phyloP scores from a whole-genome alignment of 2,329 filamentous ascomycete genomes.

The Ophiostoma sp. region DNA sequence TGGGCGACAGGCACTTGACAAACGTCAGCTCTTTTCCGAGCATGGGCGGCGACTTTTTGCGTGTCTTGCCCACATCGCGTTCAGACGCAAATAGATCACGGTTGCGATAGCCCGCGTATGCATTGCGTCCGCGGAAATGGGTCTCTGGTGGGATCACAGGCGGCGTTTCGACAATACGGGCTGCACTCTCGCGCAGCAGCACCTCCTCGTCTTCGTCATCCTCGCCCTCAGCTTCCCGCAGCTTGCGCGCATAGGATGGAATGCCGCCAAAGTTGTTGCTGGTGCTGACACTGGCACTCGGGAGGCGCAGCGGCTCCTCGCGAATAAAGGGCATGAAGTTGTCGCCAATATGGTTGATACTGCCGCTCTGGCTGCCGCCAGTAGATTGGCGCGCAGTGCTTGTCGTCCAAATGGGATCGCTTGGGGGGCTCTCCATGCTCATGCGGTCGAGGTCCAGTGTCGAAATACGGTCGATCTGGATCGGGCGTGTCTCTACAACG shows the following conservation, averaged over 20 bases:
- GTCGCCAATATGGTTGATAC: constrained; percentile 32
- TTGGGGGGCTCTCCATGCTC: constrained; percentile 35
- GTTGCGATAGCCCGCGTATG: constrained; percentile 41
- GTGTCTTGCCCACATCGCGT: constrained; percentile 45
- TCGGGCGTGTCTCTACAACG: not conserved
- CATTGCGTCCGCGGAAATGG: constrained; percentile 39
- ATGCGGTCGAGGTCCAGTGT: constrained; percentile 34
- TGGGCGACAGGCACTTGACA: constrained; percentile 74
- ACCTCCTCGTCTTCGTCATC: constrained; percentile 27
- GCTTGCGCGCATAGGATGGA: constrained; percentile 23
- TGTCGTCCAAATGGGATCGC: constrained; percentile 35
- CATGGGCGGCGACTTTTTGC: constrained; percentile 68
- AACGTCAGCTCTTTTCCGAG: constrained; percentile 76
- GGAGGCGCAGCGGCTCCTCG: constrained; percentile 28
- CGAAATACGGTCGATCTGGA: constrained; percentile 37
- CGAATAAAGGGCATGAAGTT: constrained; percentile 32
- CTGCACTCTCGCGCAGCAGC: constrained; percentile 17
- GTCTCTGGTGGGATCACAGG: constrained; percentile 35
- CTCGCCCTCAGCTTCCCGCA: constrained; percentile 25
- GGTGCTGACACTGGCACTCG: not conserved
- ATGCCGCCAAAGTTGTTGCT: not conserved
- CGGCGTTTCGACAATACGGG: not conserved
- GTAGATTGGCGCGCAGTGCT: constrained; percentile 26
- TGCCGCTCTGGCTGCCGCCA: constrained; percentile 23
- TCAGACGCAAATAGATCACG: constrained; percentile 45